These are phyloP conservation scores for Linaria vulgaris DNA, from an alignment of 257 asterid genomes.

Conservation along the genomic window DNA sequence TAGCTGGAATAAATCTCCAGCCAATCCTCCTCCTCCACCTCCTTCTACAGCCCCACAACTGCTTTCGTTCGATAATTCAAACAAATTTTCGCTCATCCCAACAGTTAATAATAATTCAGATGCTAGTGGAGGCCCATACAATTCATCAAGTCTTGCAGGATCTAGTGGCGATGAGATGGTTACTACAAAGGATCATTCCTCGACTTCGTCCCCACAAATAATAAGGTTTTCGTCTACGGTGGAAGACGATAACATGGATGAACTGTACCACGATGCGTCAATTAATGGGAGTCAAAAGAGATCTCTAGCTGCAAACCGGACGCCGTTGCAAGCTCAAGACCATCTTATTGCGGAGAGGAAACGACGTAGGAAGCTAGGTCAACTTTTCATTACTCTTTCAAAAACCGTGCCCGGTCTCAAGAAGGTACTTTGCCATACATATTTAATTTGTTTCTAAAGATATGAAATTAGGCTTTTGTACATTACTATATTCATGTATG, in stretches of 20 bases:
- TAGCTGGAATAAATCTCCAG: no score
- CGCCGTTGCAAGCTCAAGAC: constrained; percentile 50
- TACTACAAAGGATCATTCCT: constrained; percentile 5
- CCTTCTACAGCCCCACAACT: background rate
- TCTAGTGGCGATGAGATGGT: background rate
- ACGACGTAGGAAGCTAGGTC: constrained; percentile 50
- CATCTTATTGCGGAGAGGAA: constrained; percentile 63
- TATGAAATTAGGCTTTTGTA: no score
- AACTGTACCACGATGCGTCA: background rate
- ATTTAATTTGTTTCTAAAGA: no score
- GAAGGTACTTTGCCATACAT: no score
- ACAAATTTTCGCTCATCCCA: background rate
- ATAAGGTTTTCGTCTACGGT: constrained; percentile 30
- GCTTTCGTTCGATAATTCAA: constrained; percentile 36
- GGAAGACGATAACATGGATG: background rate
- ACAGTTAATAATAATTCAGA: background rate
- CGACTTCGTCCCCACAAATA: constrained; percentile 20
- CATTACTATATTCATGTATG: no score
- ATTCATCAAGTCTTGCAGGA: background rate
- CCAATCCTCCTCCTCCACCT: background rate
- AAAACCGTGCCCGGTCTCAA: constrained; percentile 63
- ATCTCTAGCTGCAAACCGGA: constrained; percentile 20
- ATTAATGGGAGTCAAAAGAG: background rate
- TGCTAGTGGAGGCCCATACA: background rate
- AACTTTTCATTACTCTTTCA: constrained; percentile 56